Percentiles rank a stretch among this genome's conserved stretches.
Conservation (phyloP, 2,329 filamentous ascomycete genomes). For the Monosporascus sp. region DNA sequence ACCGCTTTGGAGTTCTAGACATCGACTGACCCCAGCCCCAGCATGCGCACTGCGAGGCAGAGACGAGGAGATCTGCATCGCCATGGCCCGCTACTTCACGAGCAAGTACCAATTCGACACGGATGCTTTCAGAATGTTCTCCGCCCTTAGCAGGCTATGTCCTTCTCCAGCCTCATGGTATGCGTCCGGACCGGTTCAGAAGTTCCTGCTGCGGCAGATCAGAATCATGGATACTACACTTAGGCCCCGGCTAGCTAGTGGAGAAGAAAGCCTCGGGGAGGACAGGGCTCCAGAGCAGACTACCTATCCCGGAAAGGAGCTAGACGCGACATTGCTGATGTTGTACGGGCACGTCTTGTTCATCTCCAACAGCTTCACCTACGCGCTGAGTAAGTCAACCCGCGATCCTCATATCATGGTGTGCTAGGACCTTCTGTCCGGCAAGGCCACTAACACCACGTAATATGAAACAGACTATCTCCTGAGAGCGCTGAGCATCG, state of each 20-base stretch:
- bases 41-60: slow-evolving; percentile 77
- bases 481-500: slow-evolving; percentile 67
- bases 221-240: slow-evolving; percentile 76
- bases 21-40: slow-evolving; percentile 24
- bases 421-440: too few species aligned
- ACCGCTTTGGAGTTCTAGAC: not conserved
- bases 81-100: slow-evolving; percentile 77
- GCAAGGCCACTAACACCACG: slow-evolving; percentile 3
- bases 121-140: slow-evolving; percentile 79
- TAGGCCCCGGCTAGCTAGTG: slow-evolving; percentile 37
- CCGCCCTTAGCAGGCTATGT: slow-evolving; percentile 69
- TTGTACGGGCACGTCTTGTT: slow-evolving; percentile 89
- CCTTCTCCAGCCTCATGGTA: slow-evolving; percentile 71
- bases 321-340: slow-evolving; percentile 78
- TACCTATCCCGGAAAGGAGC: slow-evolving; percentile 36
- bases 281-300: slow-evolving; percentile 26
- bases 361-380: slow-evolving; percentile 74
- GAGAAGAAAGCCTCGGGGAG: slow-evolving; percentile 33
- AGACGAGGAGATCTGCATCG: slow-evolving; percentile 70
- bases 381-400: slow-evolving; percentile 60
- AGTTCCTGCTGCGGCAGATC: slow-evolving; percentile 86
- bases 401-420: not conserved
- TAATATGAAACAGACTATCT: slow-evolving; percentile 62
- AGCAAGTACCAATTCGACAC: slow-evolving; percentile 73
- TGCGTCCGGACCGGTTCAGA: slow-evolving; percentile 75